These are phyloP conservation scores for Clavispora vitiphila DNA, from an alignment of 805 yeast species.

Conservation along the genomic window DNA sequence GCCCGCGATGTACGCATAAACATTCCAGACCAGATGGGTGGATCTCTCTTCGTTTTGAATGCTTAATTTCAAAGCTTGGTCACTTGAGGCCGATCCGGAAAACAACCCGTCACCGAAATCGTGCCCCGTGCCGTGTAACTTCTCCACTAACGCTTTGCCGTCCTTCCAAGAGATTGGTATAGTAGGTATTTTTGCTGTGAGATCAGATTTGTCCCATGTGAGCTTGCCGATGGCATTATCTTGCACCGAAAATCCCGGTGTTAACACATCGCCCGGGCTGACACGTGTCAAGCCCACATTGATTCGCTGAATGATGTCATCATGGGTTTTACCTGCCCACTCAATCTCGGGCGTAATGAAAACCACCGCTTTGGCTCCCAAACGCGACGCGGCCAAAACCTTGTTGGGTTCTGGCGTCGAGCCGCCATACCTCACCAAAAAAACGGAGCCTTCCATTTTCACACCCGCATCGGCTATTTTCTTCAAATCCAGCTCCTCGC, in stretches of 20 bases:
- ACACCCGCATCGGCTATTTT: conserved; percentile 33
- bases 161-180: conserved; percentile 76
- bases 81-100: conserved; percentile 22
- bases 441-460: conserved; percentile 43
- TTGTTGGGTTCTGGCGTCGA: conserved; percentile 32
- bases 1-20: conserved; percentile 73
- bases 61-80: conserved; percentile 19
- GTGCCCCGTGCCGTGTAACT: conserved; percentile 25
- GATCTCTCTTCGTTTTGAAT: conserved; percentile 40
- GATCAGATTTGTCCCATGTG: conserved; percentile 41
- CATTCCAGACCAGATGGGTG: conserved; percentile 70
- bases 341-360: conserved; percentile 44
- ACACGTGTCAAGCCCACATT: conserved; percentile 55
- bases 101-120: conserved; percentile 23
- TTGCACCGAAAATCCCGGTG: conserved; percentile 68
- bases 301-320: conserved; percentile 46
- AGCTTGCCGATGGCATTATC: conserved; percentile 35
- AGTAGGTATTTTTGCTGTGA: conserved; percentile 69
- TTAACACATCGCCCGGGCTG: conserved; percentile 72
- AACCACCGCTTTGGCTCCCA: conserved; percentile 61
- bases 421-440: conserved; percentile 58
- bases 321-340: conserved; percentile 15
- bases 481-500: conserved; percentile 51
- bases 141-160: conserved; percentile 35
- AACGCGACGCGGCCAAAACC: conserved; percentile 45